Evolutionary conservation across 2,329 filamentous ascomycete genomes (phyloP), one percentile per base, ranked within the genome.

Genomic region (Dactylellina haptotyla): DNA sequence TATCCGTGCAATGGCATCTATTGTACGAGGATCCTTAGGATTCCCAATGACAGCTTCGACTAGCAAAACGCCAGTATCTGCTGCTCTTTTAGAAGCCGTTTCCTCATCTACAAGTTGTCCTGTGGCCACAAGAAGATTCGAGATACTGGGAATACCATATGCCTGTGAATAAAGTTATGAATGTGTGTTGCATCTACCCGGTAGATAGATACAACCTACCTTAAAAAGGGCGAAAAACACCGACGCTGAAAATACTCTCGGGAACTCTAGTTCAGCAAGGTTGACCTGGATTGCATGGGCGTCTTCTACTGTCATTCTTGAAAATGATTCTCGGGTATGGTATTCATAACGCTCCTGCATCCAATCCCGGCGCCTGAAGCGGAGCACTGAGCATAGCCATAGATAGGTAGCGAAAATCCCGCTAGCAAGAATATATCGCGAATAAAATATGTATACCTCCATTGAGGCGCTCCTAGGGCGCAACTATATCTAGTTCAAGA

Each of bases 91-190:
- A 0, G 82, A 80, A 0, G 85, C 83, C 9, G 82, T 84, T 20
- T 80, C 79, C 1, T 80, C 77, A 12, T 79, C 80, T 2, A 81
- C 81, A 34, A 87, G 83, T 75, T 87, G 82, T 46, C 80, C 82
- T 2, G 85, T 87, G 18, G 80, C 80, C 0, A 81, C 80, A 4
- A 87, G 80, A 1, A 86, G 78, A 4, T 77, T 77, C 0, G 84
- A 85, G 61, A 87, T 86, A 30, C 82, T 81, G 0, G 86, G 85
- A 65, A 87, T 85, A 9, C 84, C 85, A 75, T 86, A 86, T 2
- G 84, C 85, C 81, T 85, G 34, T 30, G 12, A 6, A 25, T 25
- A 10, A 3, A n/a, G 9, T 6, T 25, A 45, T 43, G 28, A 43
- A 43, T 57, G 25, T 57, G 37, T 12, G 53, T 43, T 57, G 34